Evolutionary conservation across 192 early-diverging fungal species (phyloP), one percentile per base, ranked within the genome.

Genomic region (Linnemannia zychae): DNA sequence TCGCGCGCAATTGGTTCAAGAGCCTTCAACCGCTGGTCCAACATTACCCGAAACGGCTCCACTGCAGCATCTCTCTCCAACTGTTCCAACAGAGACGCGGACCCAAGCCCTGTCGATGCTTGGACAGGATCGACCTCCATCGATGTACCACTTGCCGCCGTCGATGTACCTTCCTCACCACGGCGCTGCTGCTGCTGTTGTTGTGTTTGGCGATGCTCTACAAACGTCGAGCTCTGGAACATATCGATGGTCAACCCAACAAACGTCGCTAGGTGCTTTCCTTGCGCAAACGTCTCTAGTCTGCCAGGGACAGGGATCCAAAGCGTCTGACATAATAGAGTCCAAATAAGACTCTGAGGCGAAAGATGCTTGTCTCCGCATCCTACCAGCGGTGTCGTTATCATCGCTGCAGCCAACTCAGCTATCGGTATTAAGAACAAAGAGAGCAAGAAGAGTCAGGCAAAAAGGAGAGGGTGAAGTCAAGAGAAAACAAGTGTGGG

Each of bases 241-340:
- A 79, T 31, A 40, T 85, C 83, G 4, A 85, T 74, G 2, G 77
- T 67, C 77, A 85, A 79, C 17, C 83, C 83, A 1, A 85, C 74
- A 79, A 85, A 85, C 5, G 37, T 65, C 4, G 83, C 83, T 9
- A 85, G 37, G 1, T 79, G 53, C 31, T 47, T 75, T 5, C 83
- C 83, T 22, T 85, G 83, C 4, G 77, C 20, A 57, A 85, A 85
- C 4, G 77, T 85, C 20, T 79, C 77, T 7, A 85, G 70, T 47
- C 74, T 63, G 36, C 83, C 74, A 15, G 83, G 83, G 38, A 85
- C 83, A 22, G 77, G 74, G 20, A 85, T 79, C 83, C 83, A 85
- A 0, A 85, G 74, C 4, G 77, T 76, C 37, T 75, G 77, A 22
- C 76, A 79, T 15, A 79, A 49, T 2, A 85, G 73, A 7, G 83